Evolutionary conservation across 768 basidiomycete genomes (phyloP), one percentile per base, ranked within the genome.

Genomic region (Inosperma sp.): DNA sequence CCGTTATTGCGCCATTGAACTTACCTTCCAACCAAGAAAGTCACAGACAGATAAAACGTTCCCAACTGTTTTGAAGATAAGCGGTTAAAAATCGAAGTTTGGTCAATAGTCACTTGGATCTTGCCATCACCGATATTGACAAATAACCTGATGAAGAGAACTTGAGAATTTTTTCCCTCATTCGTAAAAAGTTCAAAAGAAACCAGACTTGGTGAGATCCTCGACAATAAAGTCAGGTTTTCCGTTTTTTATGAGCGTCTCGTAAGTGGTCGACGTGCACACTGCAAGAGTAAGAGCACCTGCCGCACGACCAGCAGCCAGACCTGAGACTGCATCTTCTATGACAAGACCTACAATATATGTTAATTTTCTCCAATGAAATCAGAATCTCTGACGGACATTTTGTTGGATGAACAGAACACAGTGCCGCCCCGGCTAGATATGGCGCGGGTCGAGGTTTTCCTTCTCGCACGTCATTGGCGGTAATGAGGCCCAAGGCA

Each of bases 371-470:
- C n/a, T 39, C 17, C 25, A 19, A 26, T 4, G 26, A 23, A 43
- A 19, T 7, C 4, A 25, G 9, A 40, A 30, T 17, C 23, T 19
- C 25, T 21, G 14, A 59, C 79, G 50, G 42, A 82, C 86, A 91
- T 42, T 79, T 79, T 17, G 64, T 66, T 2, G 83, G 72, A 41
- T 82, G 71, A 19, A 78, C 74, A n/a, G 69, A 72, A 51, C 84
- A 79, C 40, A 69, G 73, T 47, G 68, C 57, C 14, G 91, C 90
- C 9, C 92, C 92, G 1, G 81, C 79, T 12, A 93, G 69, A 67
- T 94, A 96, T 17, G 93, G 93, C 29, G 80, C 89, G 1, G 93
- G 91, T 60, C 84, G 76, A n/a, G 93, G 93, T 70, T 94, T 94
- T 37, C 92, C 91, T 43, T 76, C 68, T 9, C 67, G 59, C 8